Percentiles rank a stretch among this genome's conserved stretches.
Evolutionary conservation across 306 rosid species (phyloP).

Genomic region (Castanea crenata): DNA sequence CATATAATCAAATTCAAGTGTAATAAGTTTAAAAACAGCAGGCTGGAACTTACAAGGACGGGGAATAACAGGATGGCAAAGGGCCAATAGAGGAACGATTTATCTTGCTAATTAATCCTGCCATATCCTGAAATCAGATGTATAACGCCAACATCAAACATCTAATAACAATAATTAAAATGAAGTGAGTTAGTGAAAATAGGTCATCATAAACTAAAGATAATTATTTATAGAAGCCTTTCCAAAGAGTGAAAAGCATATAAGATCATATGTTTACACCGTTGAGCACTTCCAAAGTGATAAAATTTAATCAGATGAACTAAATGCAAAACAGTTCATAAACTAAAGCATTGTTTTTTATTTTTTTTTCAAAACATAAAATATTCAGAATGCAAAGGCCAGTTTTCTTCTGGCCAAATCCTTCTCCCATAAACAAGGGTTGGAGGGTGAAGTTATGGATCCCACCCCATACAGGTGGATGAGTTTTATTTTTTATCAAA

Average conservation of each 20-base stretch:
- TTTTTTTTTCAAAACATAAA: background rate
- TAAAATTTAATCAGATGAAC: background rate
- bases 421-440: background rate
- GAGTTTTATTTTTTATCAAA: background rate
- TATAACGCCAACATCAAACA: slow-evolving; percentile 21
- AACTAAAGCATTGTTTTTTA: background rate
- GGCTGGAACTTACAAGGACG: slow-evolving; percentile 71
- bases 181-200: background rate
- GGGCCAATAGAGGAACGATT: slow-evolving; percentile 97
- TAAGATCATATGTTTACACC: slow-evolving; percentile 1
- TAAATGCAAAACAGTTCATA: background rate
- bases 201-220: background rate
- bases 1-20: slow-evolving; percentile 8
- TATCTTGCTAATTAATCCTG: slow-evolving; percentile 96
- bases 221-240: slow-evolving; percentile 12
- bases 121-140: slow-evolving; percentile 86
- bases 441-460: background rate
- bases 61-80: slow-evolving; percentile 90
- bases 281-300: background rate
- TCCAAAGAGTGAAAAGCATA: background rate
- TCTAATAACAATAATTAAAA: slow-evolving; percentile 4
- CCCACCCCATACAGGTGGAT: background rate
- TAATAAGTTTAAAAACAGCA: slow-evolving; percentile 20
- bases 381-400: background rate
- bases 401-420: background rate